phyloP scores from a whole-genome alignment of 129 eudicot species.

The Lactuca saligna region DNA sequence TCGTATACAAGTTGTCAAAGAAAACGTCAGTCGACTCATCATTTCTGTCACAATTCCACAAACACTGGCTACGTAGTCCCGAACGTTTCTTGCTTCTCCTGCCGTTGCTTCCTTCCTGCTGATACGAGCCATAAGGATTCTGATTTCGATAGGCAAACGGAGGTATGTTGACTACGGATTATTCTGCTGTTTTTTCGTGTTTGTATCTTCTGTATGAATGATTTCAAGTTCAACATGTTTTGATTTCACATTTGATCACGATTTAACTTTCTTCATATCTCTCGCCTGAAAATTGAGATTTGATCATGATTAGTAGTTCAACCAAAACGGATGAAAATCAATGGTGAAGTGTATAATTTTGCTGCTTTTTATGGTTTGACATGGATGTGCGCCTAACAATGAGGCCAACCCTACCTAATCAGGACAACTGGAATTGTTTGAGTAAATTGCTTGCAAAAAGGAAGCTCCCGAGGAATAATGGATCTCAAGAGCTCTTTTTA shows the following conservation, averaged over 20 bases:
- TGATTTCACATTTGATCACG: slow-evolving; percentile 15
- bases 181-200: slow-evolving; percentile 6
- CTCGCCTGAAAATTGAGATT: neutral
- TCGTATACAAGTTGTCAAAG: neutral
- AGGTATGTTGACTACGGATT: neutral
- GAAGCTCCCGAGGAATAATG: neutral
- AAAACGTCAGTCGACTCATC: neutral
- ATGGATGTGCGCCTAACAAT: neutral
- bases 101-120: neutral
- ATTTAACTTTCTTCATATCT: slow-evolving; percentile 1
- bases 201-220: neutral
- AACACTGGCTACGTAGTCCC: neutral
- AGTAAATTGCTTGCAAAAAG: neutral
- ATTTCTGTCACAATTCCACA: neutral
- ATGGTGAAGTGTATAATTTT: slow-evolving; percentile 5
- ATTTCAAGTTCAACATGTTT: slow-evolving; percentile 8
- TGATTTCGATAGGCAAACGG: neutral
- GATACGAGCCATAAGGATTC: slow-evolving; percentile 2
- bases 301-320: slow-evolving; percentile 5
- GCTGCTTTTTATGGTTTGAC: neutral
- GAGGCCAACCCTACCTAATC: neutral
- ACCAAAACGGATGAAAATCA: neutral
- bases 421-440: neutral
- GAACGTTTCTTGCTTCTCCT: neutral
- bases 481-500: neutral